Conservation (phyloP, 202 grass and related monocot genomes). For the Zizania palustris region DNA sequence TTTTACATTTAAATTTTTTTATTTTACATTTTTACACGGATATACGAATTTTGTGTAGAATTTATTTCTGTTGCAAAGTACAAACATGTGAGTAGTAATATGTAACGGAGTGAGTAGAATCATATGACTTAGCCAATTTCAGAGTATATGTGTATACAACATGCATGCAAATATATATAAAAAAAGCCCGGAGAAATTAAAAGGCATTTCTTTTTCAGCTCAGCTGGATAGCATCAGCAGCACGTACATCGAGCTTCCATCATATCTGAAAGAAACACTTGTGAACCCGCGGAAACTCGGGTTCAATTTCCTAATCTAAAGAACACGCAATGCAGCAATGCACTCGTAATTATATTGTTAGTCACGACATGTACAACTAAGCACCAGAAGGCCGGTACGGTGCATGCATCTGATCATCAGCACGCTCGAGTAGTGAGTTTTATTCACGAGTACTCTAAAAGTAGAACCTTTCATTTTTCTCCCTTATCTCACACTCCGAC, state of each 20-base stretch:
- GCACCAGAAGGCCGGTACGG: conserved; percentile 9
- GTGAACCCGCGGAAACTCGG: neutral
- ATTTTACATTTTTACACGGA: too few species aligned
- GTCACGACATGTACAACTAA: conserved; percentile 39
- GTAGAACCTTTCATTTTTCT: neutral
- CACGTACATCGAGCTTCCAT: neutral
- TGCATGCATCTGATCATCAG: conserved; percentile 25
- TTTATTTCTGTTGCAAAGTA: too few species aligned
- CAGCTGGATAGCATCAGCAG: neutral
- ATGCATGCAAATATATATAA: conserved; percentile 27
- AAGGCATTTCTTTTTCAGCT: conserved; percentile 3
- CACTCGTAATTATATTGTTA: neutral
- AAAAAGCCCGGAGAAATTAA: neutral
- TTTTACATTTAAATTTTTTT: too few species aligned
- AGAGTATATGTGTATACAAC: neutral
- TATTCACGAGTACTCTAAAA: neutral
- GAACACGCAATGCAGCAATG: neutral
- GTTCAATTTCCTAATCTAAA: neutral
- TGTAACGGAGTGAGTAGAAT: neutral
- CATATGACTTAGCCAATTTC: conserved; percentile 9
- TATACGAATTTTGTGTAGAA: too few species aligned
- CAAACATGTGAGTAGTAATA: too few species aligned
- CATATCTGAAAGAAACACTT: too few species aligned
- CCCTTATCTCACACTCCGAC: too few species aligned
- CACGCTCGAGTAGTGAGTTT: neutral